These are phyloP conservation scores for Copromyces sp. DNA, from an alignment of 495 filamentous ascomycete species.

Conservation along the genomic window DNA sequence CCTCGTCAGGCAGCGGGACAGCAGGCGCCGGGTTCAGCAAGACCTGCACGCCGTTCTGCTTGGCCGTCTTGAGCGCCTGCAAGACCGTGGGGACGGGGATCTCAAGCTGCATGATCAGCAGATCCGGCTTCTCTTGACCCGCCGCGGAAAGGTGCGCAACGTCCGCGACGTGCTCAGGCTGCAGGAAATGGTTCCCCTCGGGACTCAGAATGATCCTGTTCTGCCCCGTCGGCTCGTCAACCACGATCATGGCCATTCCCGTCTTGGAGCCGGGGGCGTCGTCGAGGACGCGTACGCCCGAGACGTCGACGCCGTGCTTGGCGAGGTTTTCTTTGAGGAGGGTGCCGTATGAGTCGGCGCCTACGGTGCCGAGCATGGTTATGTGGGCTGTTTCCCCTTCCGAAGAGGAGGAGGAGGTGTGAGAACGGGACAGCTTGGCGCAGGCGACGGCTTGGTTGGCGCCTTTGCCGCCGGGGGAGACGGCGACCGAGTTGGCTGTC, in stretches of 20 bases:
- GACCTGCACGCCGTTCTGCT: slow-evolving; percentile 42
- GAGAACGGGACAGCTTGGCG: slow-evolving; percentile 34
- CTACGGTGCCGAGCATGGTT: slow-evolving; percentile 77
- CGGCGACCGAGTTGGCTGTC: slow-evolving; percentile 64
- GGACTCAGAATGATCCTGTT: slow-evolving; percentile 79
- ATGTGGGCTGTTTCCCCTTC: slow-evolving; percentile 38
- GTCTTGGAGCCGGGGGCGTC: slow-evolving; percentile 43
- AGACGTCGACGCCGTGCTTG: slow-evolving; percentile 52
- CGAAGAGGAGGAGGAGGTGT: slow-evolving; percentile 10
- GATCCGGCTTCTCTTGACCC: slow-evolving; percentile 41
- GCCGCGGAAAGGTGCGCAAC: slow-evolving; percentile 5
- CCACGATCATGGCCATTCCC: slow-evolving; percentile 77
- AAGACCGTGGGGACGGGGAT: slow-evolving; percentile 66
- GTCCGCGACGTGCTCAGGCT: slow-evolving; percentile 5
- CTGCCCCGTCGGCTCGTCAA: slow-evolving; percentile 64
- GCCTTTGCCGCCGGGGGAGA: slow-evolving; percentile 83
- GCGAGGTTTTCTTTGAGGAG: slow-evolving; percentile 41
- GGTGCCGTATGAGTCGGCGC: slow-evolving; percentile 53
- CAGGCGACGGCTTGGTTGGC: slow-evolving; percentile 90
- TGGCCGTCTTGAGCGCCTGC: slow-evolving; percentile 47
- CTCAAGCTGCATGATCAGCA: slow-evolving; percentile 84
- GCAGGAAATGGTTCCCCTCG: slow-evolving; percentile 58
- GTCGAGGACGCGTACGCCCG: slow-evolving; percentile 37
- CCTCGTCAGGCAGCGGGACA: slow-evolving; percentile 53
- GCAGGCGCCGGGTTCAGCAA: slow-evolving; percentile 85